phyloP scores from a whole-genome alignment of 1,284 basidiomycete genomes.

The Trichosporon ovoides region DNA sequence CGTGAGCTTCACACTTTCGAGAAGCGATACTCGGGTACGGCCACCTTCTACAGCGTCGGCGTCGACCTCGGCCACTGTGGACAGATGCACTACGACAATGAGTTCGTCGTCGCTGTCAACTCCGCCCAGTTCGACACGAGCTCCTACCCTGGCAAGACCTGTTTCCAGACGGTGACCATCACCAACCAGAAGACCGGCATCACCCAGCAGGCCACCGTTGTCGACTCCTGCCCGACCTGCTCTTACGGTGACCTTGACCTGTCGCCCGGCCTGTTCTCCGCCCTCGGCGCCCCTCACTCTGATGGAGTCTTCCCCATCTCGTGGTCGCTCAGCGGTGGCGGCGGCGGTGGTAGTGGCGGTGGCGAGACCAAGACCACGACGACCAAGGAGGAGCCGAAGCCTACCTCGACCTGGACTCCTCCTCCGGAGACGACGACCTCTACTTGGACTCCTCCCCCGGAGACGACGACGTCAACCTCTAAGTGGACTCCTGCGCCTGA shows the following conservation, averaged over 20 bases:
- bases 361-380: background rate
- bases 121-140: constrained; percentile 51
- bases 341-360: constrained; percentile 11
- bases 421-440: background rate
- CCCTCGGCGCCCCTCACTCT: constrained; percentile 36
- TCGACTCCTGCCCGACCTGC: constrained; percentile 55
- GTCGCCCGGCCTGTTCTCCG: constrained; percentile 64
- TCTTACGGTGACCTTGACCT: constrained; percentile 67
- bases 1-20: background rate
- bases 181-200: constrained; percentile 58
- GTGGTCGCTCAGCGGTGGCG: constrained; percentile 56
- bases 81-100: constrained; percentile 14
- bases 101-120: constrained; percentile 48
- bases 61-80: constrained; percentile 4
- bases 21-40: constrained; percentile 1
- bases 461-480: background rate
- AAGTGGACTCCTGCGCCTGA: background rate
- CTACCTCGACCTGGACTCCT: background rate
- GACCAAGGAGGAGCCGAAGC: constrained; percentile 4
- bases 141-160: constrained; percentile 59
- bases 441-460: background rate
- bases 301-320: constrained; percentile 57
- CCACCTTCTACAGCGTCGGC: constrained; percentile 1
- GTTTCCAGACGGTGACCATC: constrained; percentile 62
- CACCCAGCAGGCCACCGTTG: constrained; percentile 55